phyloP scores from a whole-genome alignment of 148 eudicot species.

The Chenopodium album region DNA sequence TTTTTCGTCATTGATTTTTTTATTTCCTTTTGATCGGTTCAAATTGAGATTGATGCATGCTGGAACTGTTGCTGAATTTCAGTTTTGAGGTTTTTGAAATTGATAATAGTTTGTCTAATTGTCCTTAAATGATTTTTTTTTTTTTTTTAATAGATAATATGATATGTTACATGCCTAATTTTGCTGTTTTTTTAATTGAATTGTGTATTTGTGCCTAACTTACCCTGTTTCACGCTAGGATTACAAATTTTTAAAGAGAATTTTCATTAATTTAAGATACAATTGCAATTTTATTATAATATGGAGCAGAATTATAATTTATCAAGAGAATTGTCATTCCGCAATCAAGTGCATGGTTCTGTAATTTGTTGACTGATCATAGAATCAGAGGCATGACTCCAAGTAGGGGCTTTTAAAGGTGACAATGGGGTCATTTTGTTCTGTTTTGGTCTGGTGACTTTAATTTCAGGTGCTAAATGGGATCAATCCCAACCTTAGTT shows the following conservation, averaged over 20 bases:
- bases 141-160: not conserved
- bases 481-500: no score
- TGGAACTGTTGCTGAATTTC: not conserved
- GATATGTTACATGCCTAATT: not conserved
- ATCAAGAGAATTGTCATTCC: no score
- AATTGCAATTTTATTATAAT: no score
- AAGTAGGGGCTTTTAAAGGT: no score
- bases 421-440: no score
- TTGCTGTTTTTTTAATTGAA: not conserved
- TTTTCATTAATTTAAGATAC: not conserved
- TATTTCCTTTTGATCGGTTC: not conserved
- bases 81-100: no score
- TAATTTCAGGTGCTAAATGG: no score
- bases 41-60: not conserved
- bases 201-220: not conserved
- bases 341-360: no score
- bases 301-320: no score
- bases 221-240: not conserved
- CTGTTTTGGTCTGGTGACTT: no score
- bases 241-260: not conserved
- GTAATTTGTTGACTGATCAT: not conserved
- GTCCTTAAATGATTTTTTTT: not conserved
- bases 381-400: not conserved
- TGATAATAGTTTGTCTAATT: no score
- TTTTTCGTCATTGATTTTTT: no score